Evolutionary conservation across 2,329 filamentous ascomycete genomes (phyloP).

Genomic region (Didymella arachidicola): DNA sequence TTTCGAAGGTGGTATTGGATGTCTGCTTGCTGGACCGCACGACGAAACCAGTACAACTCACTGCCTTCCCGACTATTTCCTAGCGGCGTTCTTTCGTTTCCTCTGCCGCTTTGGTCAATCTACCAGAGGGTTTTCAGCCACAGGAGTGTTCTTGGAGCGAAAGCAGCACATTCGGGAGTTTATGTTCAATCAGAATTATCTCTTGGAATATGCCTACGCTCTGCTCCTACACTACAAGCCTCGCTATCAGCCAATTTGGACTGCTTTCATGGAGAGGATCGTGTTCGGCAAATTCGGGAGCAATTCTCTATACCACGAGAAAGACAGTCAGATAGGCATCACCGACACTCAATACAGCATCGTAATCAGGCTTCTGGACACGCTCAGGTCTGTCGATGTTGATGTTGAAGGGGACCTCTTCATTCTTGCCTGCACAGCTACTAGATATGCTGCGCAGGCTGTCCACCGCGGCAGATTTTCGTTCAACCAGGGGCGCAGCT

Average conservation of each 20-base stretch:
- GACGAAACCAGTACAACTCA: constrained; percentile 12
- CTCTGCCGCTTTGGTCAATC: constrained; percentile 44
- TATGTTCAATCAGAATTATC: constrained; percentile 33
- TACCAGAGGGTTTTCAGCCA: constrained; percentile 12
- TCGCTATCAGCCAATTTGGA: constrained; percentile 42
- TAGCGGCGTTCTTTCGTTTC: constrained; percentile 41
- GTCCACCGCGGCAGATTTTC: constrained; percentile 22
- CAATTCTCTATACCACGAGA: constrained; percentile 1
- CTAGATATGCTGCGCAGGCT: constrained; percentile 40
- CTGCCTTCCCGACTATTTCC: constrained; percentile 35
- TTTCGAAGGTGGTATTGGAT: constrained; percentile 32
- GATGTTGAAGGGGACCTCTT: constrained; percentile 46
- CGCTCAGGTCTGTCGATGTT: constrained; percentile 41
- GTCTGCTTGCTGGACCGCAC: constrained; percentile 33
- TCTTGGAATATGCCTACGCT: constrained; percentile 41
- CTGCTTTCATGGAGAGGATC: constrained; percentile 37
- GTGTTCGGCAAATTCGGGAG: constrained; percentile 21
- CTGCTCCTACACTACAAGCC: constrained; percentile 37
- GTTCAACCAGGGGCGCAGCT: constrained; percentile 19
- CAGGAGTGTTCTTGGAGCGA: constrained; percentile 16
- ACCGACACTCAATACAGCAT: constrained; percentile 33
- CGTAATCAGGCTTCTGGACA: constrained; percentile 34
- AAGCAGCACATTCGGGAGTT: constrained; percentile 32
- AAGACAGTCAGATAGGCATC: constrained; percentile 15
- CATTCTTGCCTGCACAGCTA: constrained; percentile 43